phyloP scores from a whole-genome alignment of 768 basidiomycete genomes.

The Suillus cothurnatus region DNA sequence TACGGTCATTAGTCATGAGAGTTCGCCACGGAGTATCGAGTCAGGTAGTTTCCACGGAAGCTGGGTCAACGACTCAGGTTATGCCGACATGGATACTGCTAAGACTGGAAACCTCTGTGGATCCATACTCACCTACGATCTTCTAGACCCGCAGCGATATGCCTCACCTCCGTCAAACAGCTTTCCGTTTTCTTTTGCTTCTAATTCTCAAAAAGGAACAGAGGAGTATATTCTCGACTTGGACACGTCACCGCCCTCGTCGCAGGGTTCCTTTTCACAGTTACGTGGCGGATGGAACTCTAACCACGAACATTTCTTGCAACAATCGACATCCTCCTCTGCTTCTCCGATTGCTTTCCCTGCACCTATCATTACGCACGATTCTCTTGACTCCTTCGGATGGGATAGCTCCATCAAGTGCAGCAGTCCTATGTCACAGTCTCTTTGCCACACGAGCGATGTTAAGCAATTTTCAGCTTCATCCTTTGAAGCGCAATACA shows the following conservation, averaged over 20 bases:
- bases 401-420: neutral
- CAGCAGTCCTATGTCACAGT: neutral
- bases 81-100: neutral
- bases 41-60: neutral
- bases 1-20: neutral
- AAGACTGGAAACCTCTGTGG: neutral
- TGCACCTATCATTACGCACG: neutral
- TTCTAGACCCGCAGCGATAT: neutral
- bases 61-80: conserved; percentile 8
- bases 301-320: no score
- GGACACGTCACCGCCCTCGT: conserved; percentile 24
- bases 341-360: neutral
- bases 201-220: conserved; percentile 17
- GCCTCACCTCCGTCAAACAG: conserved; percentile 19
- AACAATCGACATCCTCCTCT: neutral
- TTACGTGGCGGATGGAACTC: neutral
- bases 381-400: neutral
- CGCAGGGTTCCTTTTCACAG: neutral
- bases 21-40: neutral
- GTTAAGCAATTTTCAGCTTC: neutral
- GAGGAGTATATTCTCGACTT: conserved; percentile 22
- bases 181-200: conserved; percentile 20
- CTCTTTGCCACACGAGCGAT: neutral
- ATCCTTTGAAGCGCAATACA: neutral
- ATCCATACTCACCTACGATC: neutral